Evolutionary conservation across 495 filamentous ascomycete species (phyloP).

Genomic region (Trichoderma parareesei): DNA sequence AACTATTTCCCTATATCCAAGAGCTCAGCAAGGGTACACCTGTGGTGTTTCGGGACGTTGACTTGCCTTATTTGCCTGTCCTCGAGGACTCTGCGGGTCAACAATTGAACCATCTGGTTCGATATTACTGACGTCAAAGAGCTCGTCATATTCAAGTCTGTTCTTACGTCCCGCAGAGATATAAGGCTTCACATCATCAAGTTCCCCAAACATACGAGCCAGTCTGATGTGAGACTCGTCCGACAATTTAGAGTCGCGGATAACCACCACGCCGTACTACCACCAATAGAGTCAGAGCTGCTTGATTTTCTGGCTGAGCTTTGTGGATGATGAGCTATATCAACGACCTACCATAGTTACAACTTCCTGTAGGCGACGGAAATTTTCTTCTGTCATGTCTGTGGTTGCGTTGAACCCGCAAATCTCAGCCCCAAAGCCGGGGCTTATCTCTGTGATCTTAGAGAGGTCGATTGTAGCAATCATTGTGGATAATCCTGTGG

Average conservation of each 20-base stretch:
- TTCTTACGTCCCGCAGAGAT: slow-evolving; percentile 27
- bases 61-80: slow-evolving; percentile 19
- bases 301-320: not conserved
- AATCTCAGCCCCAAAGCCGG: slow-evolving; percentile 43
- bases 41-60: not conserved
- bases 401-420: slow-evolving; percentile 40
- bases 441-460: not conserved
- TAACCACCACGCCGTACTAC: slow-evolving; percentile 50
- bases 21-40: not conserved
- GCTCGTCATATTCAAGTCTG: slow-evolving; percentile 58
- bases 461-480: not conserved
- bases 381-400: slow-evolving; percentile 33
- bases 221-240: slow-evolving; percentile 48
- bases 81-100: slow-evolving; percentile 30
- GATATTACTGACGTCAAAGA: slow-evolving; percentile 57
- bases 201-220: slow-evolving; percentile 45
- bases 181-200: slow-evolving; percentile 52
- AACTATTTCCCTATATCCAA: slow-evolving; percentile 39
- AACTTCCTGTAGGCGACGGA: not conserved
- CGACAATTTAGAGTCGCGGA: slow-evolving; percentile 44
- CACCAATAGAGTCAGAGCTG: not conserved
- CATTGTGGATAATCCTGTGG: not conserved
- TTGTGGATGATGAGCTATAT: too few species aligned
- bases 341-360: not conserved
- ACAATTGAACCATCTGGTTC: slow-evolving; percentile 33